Evolutionary conservation across 2,329 filamentous ascomycete species (phyloP).

Genomic region (Alternaria incomplexa): DNA sequence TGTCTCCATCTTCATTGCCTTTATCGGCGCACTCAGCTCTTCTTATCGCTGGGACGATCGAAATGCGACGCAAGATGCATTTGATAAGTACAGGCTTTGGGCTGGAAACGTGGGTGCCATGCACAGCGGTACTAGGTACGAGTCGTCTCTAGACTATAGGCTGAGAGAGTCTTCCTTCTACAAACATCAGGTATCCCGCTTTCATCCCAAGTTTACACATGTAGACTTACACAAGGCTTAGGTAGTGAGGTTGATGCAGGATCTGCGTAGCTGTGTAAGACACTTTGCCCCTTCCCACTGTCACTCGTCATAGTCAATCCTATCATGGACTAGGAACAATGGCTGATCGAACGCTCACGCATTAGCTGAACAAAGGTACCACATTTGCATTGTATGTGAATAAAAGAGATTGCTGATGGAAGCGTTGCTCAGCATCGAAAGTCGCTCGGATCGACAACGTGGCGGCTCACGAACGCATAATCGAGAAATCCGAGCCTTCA

Average conservation of each 20-base stretch:
- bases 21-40: not conserved
- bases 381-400: not conserved
- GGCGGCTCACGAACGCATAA: not conserved
- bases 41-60: not conserved
- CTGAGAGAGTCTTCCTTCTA: not conserved
- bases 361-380: not conserved
- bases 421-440: not conserved
- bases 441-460: rapidly evolving
- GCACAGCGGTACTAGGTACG: not conserved
- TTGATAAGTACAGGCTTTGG: not conserved
- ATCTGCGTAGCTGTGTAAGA: not conserved
- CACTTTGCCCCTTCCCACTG: not conserved
- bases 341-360: too few relatives aligned
- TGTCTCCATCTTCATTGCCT: not conserved
- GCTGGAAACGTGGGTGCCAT: not conserved
- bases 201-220: not conserved
- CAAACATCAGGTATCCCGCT: not conserved
- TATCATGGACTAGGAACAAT: too few relatives aligned
- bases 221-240: not conserved
- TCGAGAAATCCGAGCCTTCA: not conserved
- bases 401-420: not conserved
- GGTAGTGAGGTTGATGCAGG: not conserved
- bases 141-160: not conserved
- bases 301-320: too few relatives aligned
- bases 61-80: rapidly evolving